These are phyloP conservation scores for Plasmopara viticola DNA, from an alignment of 352 stramenopile genomes.

Conservation along the genomic window DNA sequence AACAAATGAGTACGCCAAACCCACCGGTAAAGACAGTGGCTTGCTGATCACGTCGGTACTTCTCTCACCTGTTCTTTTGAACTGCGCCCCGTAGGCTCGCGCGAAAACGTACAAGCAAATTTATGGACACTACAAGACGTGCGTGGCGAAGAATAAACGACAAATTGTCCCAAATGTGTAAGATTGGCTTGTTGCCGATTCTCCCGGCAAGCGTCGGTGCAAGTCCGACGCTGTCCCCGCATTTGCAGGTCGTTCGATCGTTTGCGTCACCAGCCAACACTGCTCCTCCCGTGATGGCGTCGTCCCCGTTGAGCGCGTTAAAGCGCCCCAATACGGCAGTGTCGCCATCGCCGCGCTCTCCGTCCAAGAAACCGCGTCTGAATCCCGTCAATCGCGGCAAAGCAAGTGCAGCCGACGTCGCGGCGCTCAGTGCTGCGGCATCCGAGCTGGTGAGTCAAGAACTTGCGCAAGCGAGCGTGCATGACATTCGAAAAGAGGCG, in stretches of 20 bases:
- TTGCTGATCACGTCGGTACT: slow-evolving; percentile 3
- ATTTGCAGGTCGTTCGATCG: slow-evolving; percentile 17
- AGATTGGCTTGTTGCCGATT: slow-evolving; percentile 67
- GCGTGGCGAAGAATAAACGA: slow-evolving; percentile 72
- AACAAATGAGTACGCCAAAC: slow-evolving; percentile 65
- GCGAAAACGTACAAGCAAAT: slow-evolving; percentile 85
- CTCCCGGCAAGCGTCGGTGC: slow-evolving; percentile 16
- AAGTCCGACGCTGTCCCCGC: slow-evolving; percentile 25
- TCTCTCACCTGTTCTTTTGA: neutral
- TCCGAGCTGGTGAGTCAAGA: slow-evolving; percentile 40
- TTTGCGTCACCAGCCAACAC: slow-evolving; percentile 10
- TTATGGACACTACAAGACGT: slow-evolving; percentile 77
- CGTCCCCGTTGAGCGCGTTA: slow-evolving; percentile 33
- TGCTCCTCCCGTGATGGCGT: slow-evolving; percentile 9
- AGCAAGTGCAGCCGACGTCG: slow-evolving; percentile 24
- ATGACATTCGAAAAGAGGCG: slow-evolving; percentile 74
- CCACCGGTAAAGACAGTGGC: slow-evolving; percentile 33
- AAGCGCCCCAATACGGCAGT: slow-evolving; percentile 50
- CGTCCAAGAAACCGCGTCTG: slow-evolving; percentile 60
- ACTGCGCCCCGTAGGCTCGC: slow-evolving; percentile 26
- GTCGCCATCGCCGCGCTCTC: slow-evolving; percentile 61
- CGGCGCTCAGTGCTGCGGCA: slow-evolving; percentile 19
- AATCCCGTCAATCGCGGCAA: slow-evolving; percentile 37
- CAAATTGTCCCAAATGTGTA: slow-evolving; percentile 82
- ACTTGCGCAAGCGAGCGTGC: slow-evolving; percentile 51